phyloP scores from a whole-genome alignment of 2,329 filamentous ascomycete species.

The Fusarium tricinctum region DNA sequence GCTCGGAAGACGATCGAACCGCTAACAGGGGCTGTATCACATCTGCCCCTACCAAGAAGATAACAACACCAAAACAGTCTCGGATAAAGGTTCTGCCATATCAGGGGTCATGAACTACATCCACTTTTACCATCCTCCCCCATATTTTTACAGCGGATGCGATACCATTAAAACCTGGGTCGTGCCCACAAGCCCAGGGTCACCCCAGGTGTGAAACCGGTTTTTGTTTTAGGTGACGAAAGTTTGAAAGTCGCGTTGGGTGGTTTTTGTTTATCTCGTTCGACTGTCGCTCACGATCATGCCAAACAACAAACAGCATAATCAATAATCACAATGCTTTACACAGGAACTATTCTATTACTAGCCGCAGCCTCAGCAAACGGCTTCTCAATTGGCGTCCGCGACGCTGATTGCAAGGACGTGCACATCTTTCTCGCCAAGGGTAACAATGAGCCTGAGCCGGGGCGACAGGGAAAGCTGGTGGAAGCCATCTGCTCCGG shows the following conservation, averaged over 20 bases:
- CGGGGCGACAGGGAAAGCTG: conserved; percentile 25
- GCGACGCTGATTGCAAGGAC: conserved; percentile 21
- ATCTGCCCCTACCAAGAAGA: background rate
- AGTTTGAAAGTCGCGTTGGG: background rate
- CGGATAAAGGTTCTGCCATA: background rate
- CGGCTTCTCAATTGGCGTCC: conserved; percentile 4
- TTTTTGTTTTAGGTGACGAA: background rate
- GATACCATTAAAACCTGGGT: background rate
- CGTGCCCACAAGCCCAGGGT: background rate
- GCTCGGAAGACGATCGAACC: background rate
- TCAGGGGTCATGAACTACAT: background rate
- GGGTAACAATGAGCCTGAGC: conserved; percentile 25
- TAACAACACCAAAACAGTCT: background rate
- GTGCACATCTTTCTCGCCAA: conserved; percentile 28
- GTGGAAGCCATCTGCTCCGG: conserved; percentile 12
- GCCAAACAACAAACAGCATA: background rate
- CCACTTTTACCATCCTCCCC: background rate
- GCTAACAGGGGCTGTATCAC: background rate
- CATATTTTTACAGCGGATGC: background rate
- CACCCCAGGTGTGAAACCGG: background rate
- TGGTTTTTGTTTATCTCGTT: background rate
- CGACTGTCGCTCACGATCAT: background rate
- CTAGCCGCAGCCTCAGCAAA: background rate
- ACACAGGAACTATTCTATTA: conserved; percentile 4
- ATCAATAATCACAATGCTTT: conserved; percentile 9